Conservation (phyloP, 129 eudicot species). For the Smallanthus sonchifolius region DNA sequence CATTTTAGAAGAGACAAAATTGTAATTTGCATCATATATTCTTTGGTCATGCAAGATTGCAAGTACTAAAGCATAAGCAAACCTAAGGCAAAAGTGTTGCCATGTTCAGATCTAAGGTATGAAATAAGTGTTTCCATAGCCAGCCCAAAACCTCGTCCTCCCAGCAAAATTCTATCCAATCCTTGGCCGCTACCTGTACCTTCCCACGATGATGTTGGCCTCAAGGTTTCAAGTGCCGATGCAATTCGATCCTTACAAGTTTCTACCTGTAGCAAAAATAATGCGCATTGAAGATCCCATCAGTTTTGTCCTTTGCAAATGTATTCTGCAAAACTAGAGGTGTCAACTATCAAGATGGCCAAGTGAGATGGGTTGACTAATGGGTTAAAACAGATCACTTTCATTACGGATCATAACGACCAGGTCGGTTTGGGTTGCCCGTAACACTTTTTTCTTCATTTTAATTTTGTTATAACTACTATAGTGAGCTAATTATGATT, state of each 20-base stretch:
- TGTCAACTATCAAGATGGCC: not conserved
- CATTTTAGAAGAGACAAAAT: not conserved
- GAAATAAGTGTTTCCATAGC: conserved; percentile 90
- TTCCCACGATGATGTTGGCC: conserved; percentile 92
- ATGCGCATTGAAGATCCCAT: not conserved
- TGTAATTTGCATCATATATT: not conserved
- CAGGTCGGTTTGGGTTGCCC: not conserved
- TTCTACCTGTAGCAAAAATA: conserved; percentile 63
- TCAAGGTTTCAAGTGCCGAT: conserved; percentile 87
- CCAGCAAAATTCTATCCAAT: conserved; percentile 70
- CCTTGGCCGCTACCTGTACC: conserved; percentile 80
- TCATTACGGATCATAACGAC: not conserved
- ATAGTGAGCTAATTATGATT: not conserved
- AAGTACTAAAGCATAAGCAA: conserved; percentile 20
- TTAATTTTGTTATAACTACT: not conserved
- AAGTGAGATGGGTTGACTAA: not conserved
- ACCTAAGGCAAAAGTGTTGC: conserved; percentile 39
- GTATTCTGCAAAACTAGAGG: not conserved
- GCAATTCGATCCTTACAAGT: conserved; percentile 96
- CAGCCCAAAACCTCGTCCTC: conserved; percentile 90
- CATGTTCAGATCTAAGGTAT: conserved; percentile 86
- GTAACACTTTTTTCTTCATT: not conserved
- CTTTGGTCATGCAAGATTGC: conserved; percentile 5
- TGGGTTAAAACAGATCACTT: not conserved
- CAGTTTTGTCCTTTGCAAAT: not conserved